Evolutionary conservation across 2,329 filamentous ascomycete genomes (phyloP), one percentile per base, ranked within the genome.

Genomic region (Nemania serpens): DNA sequence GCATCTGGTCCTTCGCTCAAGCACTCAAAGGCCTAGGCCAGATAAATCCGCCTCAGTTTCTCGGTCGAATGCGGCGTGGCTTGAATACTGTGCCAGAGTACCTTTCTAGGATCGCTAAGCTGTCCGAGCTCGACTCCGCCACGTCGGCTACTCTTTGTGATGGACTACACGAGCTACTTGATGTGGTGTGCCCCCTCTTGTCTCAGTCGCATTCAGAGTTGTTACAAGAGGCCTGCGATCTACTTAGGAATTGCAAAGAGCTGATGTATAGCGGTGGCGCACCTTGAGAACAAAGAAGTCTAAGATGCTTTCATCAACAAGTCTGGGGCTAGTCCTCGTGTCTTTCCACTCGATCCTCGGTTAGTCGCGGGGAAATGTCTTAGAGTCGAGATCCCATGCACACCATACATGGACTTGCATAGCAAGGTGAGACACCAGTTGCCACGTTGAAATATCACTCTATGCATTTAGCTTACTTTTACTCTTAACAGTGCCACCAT

Each of bases 1-100:
- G 91, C 50, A 91, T 97, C 11, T 97, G 92, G 91, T 90, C 87
- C 3, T 97, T 94, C 70, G 91, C 91, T 2, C 92, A 88, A 69
- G 91, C 93, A 0, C 77, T 94, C 13, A 90, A 86, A 0, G 66
- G 50, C 37, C 59, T 69, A 62, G 81, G 87, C 0, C 90, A 4
- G 82, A 84, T 11, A 77, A 81, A n/a, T 81, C 88, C 7, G 71
- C 76, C 66, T 9, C 60, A 57, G 37, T 66, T 71, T 12, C 57
- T 65, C 5, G 61, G 58, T n/a, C 37, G 47, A 34, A 39, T 66
- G 7, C 64, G 60, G 36, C 61, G 66, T 41, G 71, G 69, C 46
- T 74, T 77, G 13, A 70, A 71, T 2, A 72, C 74, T 2, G 74
- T 80, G 46, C 72, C 75, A 1, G 73, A 76, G 5, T 83, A 83